Conservation (phyloP, 352 stramenopile genomes). For the Pythium dissimile region DNA sequence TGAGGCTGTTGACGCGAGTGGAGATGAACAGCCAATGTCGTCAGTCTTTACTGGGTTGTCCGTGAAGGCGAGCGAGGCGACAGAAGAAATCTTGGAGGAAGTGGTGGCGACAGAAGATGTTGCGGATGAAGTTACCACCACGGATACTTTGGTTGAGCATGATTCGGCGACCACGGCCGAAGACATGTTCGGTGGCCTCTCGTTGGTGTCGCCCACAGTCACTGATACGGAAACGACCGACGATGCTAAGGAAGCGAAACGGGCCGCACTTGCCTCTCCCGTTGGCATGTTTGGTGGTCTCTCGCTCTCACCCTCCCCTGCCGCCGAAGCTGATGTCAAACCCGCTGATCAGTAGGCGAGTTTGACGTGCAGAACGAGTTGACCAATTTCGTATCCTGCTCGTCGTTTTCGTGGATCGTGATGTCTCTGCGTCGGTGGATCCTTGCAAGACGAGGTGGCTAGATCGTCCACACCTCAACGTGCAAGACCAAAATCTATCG, state of each 20-base stretch:
- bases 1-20: background rate
- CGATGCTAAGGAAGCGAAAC: background rate
- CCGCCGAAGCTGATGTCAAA: background rate
- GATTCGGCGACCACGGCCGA: background rate
- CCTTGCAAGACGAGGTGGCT: background rate
- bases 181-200: slow-evolving; percentile 15
- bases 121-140: background rate
- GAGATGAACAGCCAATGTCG: background rate
- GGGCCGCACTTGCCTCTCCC: background rate
- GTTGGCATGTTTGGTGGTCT: slow-evolving; percentile 18
- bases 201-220: background rate
- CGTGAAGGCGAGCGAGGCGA: background rate
- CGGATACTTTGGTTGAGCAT: background rate
- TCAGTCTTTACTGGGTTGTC: background rate
- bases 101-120: too few species aligned
- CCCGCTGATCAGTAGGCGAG: background rate
- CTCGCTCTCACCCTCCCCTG: background rate
- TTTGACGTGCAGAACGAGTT: background rate
- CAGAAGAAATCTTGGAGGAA: too few species aligned
- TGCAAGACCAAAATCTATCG: too few species aligned
- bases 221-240: background rate
- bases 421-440: background rate
- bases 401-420: background rate
- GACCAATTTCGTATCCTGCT: background rate
- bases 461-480: background rate